Percentiles rank a stretch among this genome's conserved stretches.
Evolutionary conservation across 306 rosid genomes (phyloP).

Genomic region (Luffa acutangula): DNA sequence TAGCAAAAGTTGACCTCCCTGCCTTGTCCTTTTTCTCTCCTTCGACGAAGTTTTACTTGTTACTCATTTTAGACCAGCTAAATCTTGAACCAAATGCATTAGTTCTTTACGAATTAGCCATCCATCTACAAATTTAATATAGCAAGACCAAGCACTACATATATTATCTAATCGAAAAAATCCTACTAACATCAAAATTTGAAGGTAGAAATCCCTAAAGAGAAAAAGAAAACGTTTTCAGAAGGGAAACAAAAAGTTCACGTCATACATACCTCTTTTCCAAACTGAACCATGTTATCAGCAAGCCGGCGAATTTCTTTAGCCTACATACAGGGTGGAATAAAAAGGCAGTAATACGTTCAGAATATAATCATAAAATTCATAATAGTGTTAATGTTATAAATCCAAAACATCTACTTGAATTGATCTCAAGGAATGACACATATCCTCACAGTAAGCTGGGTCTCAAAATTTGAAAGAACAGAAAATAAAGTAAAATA

Average conservation of each 20-base stretch:
- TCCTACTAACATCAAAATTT: background rate
- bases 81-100: background rate
- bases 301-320: conserved; percentile 86
- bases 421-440: background rate
- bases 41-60: background rate
- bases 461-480: background rate
- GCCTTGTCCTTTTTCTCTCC: background rate
- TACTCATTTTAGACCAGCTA: background rate
- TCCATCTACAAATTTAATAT: background rate
- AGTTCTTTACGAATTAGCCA: background rate
- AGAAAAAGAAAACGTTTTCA: background rate
- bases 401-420: background rate
- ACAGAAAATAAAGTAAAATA: background rate
- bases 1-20: background rate
- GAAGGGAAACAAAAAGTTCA: background rate
- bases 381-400: background rate
- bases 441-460: background rate
- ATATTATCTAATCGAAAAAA: background rate
- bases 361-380: background rate
- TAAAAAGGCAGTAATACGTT: background rate
- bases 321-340: conserved; percentile 35
- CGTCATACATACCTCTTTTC: conserved; percentile 57
- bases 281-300: conserved; percentile 85
- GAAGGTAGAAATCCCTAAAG: background rate
- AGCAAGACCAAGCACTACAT: background rate